Evolutionary conservation across 768 basidiomycete species (phyloP), one percentile per base, ranked within the genome.

Genomic region (Russula earlei): DNA sequence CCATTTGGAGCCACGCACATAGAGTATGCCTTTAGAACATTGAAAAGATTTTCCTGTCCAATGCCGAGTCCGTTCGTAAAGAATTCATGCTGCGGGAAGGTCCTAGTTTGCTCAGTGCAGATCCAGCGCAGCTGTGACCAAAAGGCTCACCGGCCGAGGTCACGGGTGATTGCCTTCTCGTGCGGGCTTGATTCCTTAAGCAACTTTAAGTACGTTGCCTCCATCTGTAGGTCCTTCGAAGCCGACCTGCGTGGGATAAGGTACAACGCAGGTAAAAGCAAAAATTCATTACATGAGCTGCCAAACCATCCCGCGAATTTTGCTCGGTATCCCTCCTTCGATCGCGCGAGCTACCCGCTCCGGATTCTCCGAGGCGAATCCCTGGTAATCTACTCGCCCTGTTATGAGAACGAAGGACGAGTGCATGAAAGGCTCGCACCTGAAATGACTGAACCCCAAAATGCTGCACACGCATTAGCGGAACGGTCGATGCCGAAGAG

Each of bases 11-110:
- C 33, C 29, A 46, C 46, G 69, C 86, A 91, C 83, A 98, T 68
- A 20, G 92, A 96, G 68, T 98, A 99, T 10, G 96, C 96, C 68
- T 98, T 98, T 31, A 97, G 76, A 34, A 99, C 94, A 66, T 97
- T 98, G 74, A 97, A 97, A 34, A 99, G 70, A 65, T 95, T 94
- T 70, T 97, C 95, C 68, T 98, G 94, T 2, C 96, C 96, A 25
- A 94, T 86, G 9, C 95, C 96, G 64, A 89, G 87, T 3, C 86
- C 92, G 62, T 96, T 89, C 41, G 82, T 91, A 69, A 98, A 99
- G 73, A 91, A 97, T 44, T 89, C 86, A 65, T 98, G 94, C 67
- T 93, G 89, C 24, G 96, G 96, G 71, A 99, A 97, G 3, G 96
- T 99, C 68, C 91, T 88, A 49, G 29, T 43, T 54, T 33, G 44